Percentiles rank a stretch among this genome's conserved stretches.
phyloP scores from a whole-genome alignment of 371 early-diverging fungal genomes.

The Mucor irregularis region DNA sequence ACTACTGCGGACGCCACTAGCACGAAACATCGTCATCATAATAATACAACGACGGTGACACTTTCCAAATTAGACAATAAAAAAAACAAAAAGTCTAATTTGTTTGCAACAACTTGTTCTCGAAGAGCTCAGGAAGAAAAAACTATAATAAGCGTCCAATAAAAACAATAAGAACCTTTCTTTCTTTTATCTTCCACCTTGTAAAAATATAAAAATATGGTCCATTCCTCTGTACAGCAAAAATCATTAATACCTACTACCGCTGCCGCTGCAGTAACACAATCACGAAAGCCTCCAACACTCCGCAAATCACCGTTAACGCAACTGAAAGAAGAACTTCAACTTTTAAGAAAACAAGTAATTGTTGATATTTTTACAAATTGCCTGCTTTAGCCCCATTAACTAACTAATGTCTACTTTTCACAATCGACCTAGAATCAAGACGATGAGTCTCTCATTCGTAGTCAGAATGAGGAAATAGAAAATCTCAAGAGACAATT shows the following conservation, averaged over 20 bases:
- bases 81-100: slow-evolving; percentile 15
- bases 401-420: not conserved
- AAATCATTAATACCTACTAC: not conserved
- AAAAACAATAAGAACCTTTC: not conserved
- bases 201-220: slow-evolving; percentile 2
- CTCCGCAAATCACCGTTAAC: slow-evolving; percentile 13
- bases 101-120: slow-evolving; percentile 20
- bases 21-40: not conserved
- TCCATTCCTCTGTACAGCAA: not conserved
- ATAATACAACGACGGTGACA: slow-evolving; percentile 7
- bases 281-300: not conserved
- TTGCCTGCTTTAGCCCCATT: not conserved
- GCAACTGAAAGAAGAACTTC: slow-evolving; percentile 17
- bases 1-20: not conserved
- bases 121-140: slow-evolving; percentile 19
- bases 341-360: slow-evolving; percentile 14
- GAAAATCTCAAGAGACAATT: slow-evolving; percentile 9
- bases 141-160: slow-evolving; percentile 15
- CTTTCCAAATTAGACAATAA: slow-evolving; percentile 15
- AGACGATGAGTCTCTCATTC: slow-evolving; percentile 8
- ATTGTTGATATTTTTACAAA: not conserved
- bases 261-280: not conserved
- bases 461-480: slow-evolving; percentile 12
- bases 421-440: slow-evolving; percentile 1
- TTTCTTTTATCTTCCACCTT: slow-evolving; percentile 1